Evolutionary conservation across 1,139 yeast genomes (phyloP).

Genomic region (Kodamaea alishanica): DNA sequence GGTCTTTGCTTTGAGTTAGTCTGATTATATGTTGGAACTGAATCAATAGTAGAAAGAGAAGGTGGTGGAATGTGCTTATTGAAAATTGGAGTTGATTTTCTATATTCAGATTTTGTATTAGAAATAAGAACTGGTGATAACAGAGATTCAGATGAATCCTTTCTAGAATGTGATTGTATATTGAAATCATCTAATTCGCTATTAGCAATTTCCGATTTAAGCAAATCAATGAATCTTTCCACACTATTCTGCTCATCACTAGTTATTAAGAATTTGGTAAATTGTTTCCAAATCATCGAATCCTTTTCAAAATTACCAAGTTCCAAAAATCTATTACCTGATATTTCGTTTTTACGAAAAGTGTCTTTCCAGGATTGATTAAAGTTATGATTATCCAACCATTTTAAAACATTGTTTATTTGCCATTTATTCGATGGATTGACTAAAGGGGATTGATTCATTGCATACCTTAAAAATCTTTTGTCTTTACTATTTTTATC

Average conservation of each 20-base stretch:
- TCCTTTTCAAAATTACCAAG: slow-evolving; percentile 63
- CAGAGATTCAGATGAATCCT: slow-evolving; percentile 20
- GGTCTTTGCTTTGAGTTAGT: slow-evolving; percentile 43
- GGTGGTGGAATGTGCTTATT: slow-evolving; percentile 21
- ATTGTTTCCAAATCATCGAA: slow-evolving; percentile 48
- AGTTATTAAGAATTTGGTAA: slow-evolving; percentile 32
- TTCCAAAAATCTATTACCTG: slow-evolving; percentile 63
- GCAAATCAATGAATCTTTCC: slow-evolving; percentile 48
- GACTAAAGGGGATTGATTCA: slow-evolving; percentile 31
- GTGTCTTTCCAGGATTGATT: slow-evolving; percentile 69
- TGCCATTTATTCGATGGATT: slow-evolving; percentile 53
- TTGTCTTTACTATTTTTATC: slow-evolving; percentile 34
- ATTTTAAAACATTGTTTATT: slow-evolving; percentile 55
- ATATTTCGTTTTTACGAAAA: slow-evolving; percentile 55
- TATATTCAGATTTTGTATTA: slow-evolving; percentile 22
- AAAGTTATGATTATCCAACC: slow-evolving; percentile 68
- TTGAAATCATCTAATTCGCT: slow-evolving; percentile 11
- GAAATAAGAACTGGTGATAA: slow-evolving; percentile 13
- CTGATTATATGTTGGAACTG: slow-evolving; percentile 14
- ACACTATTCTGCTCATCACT: slow-evolving; percentile 49
- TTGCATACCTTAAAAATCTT: slow-evolving; percentile 44
- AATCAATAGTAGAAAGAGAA: slow-evolving; percentile 16
- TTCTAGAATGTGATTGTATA: slow-evolving; percentile 16
- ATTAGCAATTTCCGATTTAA: slow-evolving; percentile 22
- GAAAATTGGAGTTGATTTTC: slow-evolving; percentile 33